Evolutionary conservation across 23 red algal species (phyloP), one percentile per base, ranked within the genome.

Genomic region (Gracilaria vermiculophylla): DNA sequence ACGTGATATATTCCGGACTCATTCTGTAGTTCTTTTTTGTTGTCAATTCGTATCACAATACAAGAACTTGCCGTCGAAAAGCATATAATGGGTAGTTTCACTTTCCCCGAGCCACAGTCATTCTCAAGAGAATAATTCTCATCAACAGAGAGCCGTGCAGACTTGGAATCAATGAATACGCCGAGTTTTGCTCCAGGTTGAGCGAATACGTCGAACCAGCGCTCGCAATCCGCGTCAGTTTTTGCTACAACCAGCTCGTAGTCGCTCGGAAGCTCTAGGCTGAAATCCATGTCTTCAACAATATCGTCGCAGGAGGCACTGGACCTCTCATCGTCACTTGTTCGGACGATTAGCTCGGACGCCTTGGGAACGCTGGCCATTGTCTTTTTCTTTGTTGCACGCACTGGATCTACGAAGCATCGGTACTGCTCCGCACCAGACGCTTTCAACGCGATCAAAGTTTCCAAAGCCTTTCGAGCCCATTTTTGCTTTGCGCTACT

Each of bases 231-330:
- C 40, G 32, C 10, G 24, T 73, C 67, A 11, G 39, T 73, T 48
- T 73, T 48, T 20, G 67, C 67, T 5, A 73, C 21, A 47, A 73
- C 67, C 5, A 73, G 67, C 23, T 73, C 67, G 47, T 73, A 47
- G 24, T 73, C 67, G 35, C n/a, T 73, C 25, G 67, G 67, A 13
- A 73, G 67, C 42, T 44, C 37, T 19, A 73, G 37, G 12, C 16
- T 73, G 19, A 41, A 48, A 32, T 48, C 67, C 67, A 48, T 73
- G 39, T 48, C 40, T 39, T 73, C 67, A 48, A 73, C 67, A 24
- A 73, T 42, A 47, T 73, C 67, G 24, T 73, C 40, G n/a, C 67
- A 47, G 2, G 67, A 47, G 24, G 17, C 67, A 73, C 47, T 24
- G 1, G 37, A 45, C 31, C 4, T 24, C 42, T 73, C 67, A 73